Evolutionary conservation across 345 rosid genomes (phyloP), one percentile per base, ranked within the genome.

Genomic region (Pistacia vera): DNA sequence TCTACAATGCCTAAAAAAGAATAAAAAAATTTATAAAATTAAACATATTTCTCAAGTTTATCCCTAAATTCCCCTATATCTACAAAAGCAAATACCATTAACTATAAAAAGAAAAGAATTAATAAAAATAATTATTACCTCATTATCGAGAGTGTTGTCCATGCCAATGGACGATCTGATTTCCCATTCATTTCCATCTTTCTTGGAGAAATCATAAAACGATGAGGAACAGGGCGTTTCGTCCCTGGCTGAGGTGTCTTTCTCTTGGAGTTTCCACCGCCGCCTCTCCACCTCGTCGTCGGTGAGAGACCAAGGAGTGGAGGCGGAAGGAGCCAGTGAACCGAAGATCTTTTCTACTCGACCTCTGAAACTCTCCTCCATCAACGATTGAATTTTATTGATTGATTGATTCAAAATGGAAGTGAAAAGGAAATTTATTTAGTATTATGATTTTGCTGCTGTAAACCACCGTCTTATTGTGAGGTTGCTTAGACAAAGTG

Each of bases 101-200:
- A 70, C 3, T 12, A 8, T 22, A 17, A 33, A 14, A 11, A 55
- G 58, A 35, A 18, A 68, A 33, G 6, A 38, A 64, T 36, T n/a
- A 35, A 8, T 4, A 55, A 7, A 30, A 56, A 4, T 30, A 48
- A 54, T 8, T 4, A 10, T n/a, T 60, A 91, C 97, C 97, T 94
- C 97, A 10, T 87, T 71, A 70, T 94, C 98, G 17, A 94, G 90
- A 63, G 98, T 94, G 30, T 80, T 82, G 66, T 94, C 98, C 72
- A 88, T 83, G 30, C 98, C 97, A 66, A 94, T 83, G 20, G 88
- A 90, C 16, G 95, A 86, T 80, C 88, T 85, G 70, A 94, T 91
- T 36, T 87, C 88, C 95, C 93, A 94, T n/a, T 75, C 95, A 71
- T 84, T 92, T 18, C 75, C 81, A 62, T 38, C 49, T 51, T 72